Evolutionary conservation across 441 rosid genomes (phyloP).

Genomic region (Codiaeum variegatum): DNA sequence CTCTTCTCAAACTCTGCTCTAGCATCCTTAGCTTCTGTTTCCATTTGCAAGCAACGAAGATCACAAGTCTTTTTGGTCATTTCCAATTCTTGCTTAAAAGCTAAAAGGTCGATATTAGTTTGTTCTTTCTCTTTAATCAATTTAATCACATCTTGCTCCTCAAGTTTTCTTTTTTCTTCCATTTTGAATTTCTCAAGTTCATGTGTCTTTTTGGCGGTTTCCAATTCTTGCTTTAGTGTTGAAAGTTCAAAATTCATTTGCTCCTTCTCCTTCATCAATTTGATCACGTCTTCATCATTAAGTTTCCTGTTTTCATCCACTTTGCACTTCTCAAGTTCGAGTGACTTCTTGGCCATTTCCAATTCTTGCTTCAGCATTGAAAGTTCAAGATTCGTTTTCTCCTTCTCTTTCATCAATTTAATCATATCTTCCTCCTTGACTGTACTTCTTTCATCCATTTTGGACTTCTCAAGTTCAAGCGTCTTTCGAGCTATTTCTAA

Average conservation of each 20-base stretch:
- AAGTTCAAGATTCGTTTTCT: slow-evolving; percentile 10
- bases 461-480: slow-evolving; percentile 14
- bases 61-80: slow-evolving; percentile 45
- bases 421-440: slow-evolving; percentile 9
- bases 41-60: slow-evolving; percentile 48
- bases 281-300: neutral
- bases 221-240: neutral
- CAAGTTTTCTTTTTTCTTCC: slow-evolving; percentile 46
- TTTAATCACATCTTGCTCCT: slow-evolving; percentile 35
- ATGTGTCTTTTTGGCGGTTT: slow-evolving; percentile 1
- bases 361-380: slow-evolving; percentile 2
- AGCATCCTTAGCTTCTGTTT: slow-evolving; percentile 46
- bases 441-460: slow-evolving; percentile 8
- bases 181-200: slow-evolving; percentile 39
- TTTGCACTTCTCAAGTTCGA: slow-evolving; percentile 10
- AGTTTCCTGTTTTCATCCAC: neutral
- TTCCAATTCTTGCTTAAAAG: slow-evolving; percentile 54
- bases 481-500: slow-evolving; percentile 1
- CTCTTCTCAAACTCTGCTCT: slow-evolving; percentile 49
- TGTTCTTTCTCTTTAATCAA: slow-evolving; percentile 25
- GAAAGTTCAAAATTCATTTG: neutral
- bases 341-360: neutral
- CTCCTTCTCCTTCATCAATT: slow-evolving; percentile 16
- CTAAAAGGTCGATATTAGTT: slow-evolving; percentile 27
- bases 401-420: slow-evolving; percentile 22